A percentile compares a stretch with the other conserved stretches of the same genome.
Conservation (phyloP, 257 asterid genomes). For the Solanum chiquidenum region DNA sequence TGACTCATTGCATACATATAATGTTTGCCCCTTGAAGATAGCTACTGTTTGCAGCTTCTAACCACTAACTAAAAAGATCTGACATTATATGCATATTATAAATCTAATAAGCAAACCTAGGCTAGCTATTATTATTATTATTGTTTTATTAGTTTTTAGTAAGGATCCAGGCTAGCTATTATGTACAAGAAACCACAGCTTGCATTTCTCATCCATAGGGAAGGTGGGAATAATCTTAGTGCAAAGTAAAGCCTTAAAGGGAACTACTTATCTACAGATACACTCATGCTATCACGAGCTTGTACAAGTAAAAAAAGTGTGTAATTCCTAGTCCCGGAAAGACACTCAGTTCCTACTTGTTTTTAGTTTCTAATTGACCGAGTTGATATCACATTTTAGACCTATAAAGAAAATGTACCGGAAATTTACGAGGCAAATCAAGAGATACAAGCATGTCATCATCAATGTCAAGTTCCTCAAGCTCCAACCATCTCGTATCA, state of each 20-base stretch:
- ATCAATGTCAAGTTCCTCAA: slow-evolving; percentile 73
- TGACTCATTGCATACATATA: not conserved
- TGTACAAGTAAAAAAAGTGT: not conserved
- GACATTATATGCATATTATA: not conserved
- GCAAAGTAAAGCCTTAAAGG: not conserved
- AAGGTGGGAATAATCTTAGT: not conserved
- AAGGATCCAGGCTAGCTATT: not conserved
- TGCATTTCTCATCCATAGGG: not conserved
- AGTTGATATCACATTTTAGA: not conserved
- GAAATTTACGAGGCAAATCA: slow-evolving; percentile 78
- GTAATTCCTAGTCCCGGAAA: not conserved
- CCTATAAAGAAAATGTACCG: slow-evolving; percentile 22
- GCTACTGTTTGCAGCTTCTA: not conserved
- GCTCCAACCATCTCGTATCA: slow-evolving; percentile 85
- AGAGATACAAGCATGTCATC: slow-evolving; percentile 58
- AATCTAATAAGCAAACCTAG: not conserved
- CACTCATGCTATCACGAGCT: not conserved
- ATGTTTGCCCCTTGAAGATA: not conserved
- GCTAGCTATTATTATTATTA: not conserved
- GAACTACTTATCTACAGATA: not conserved
- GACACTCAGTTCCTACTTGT: not conserved
- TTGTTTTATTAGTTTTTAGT: not conserved
- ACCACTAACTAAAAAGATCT: not conserved
- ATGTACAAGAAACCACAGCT: not conserved
- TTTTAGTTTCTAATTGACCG: not conserved